These are phyloP conservation scores for Dryadomyces quercus-mongolicae DNA, from an alignment of 2,329 filamentous ascomycete species.

Conservation along the genomic window DNA sequence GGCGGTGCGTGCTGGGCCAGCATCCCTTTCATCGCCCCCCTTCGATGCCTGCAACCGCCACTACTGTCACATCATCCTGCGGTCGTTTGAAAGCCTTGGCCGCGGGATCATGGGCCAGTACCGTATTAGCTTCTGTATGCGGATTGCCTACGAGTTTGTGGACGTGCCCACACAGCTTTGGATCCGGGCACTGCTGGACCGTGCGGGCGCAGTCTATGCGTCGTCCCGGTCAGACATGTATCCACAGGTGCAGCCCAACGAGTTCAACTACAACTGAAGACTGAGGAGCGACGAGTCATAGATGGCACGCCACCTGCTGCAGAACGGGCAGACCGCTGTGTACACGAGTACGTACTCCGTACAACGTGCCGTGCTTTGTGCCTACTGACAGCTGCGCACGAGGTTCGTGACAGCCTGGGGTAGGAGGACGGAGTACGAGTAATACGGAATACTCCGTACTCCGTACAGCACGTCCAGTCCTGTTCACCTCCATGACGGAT, in stretches of 20 bases:
- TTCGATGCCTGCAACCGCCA: constrained; percentile 16
- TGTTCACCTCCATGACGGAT: no score
- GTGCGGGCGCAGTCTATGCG: constrained; percentile 21
- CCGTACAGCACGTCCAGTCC: no score
- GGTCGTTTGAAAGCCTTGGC: constrained; percentile 25
- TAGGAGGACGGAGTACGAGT: no score
- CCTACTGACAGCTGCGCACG: no score
- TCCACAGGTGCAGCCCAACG: constrained; percentile 5
- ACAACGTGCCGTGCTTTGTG: no score
- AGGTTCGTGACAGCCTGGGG: no score
- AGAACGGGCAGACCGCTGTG: no score
- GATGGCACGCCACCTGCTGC: no score
- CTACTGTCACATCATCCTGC: constrained; percentile 21
- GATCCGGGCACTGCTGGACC: constrained; percentile 20
- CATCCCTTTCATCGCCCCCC: no score
- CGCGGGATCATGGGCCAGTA: constrained; percentile 25
- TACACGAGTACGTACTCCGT: no score
- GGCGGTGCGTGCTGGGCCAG: neutral
- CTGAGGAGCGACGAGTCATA: no score
- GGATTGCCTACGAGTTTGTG: constrained; percentile 27
- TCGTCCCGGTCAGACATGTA: constrained; percentile 14
- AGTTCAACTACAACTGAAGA: constrained; percentile 6
- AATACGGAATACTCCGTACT: no score
- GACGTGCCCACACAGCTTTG: constrained; percentile 21
- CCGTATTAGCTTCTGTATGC: constrained; percentile 23